Base-by-base conservation (phyloP, 2,329 filamentous ascomycete species). In the Penicillium concentricum region DNA sequence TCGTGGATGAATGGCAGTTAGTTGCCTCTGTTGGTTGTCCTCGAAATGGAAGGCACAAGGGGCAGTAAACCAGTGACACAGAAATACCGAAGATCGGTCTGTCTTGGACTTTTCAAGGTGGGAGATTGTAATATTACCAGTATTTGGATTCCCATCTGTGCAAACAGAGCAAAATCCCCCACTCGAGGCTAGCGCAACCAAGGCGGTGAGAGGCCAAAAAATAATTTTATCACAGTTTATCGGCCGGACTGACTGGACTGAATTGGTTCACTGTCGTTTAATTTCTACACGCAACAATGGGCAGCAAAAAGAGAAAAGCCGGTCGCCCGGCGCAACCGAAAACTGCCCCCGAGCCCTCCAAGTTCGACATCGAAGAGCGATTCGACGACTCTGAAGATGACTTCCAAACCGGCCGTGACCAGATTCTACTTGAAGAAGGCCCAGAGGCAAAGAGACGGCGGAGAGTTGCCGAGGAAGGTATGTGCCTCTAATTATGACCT, bases 371-470 rank as follows among this genome's bases (percentile, higher is more conserved):
- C 20, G 71, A 78, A 59, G 87, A 93, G 74, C 91, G 96, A 75
- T 88, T 99, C 66, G 91, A 92, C 63, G 88, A 97, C 72, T 95
- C 92, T 1, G 91, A 96, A 73, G 94, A 99, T 74, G 91, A 96
- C 72, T 96, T 96, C 73, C 91, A 93, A 68, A 81, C 92, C 58
- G 88, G 92, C 62, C 85, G 89, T 62, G 94, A 99, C 75, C 88
- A 90, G 70, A 87, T 99, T 61, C 76, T 93, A 68, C 82, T 99
- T 37, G 91, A 96, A 30, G 91, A 96, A 64, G 88, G 83, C 34
- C 90, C 88, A 15, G 84, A 85, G 38, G 86, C 87, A 30, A 97
- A 97, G 78, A 86, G 90, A 62, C 82, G 87, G 68, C 86, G 88
- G 67, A 88, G 86, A 65, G 76, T 82, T 57, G 81, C 86, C 56